Evolutionary conservation across 73 alveolate genomes (phyloP).

Genomic region (Durusdinium trenchii): DNA sequence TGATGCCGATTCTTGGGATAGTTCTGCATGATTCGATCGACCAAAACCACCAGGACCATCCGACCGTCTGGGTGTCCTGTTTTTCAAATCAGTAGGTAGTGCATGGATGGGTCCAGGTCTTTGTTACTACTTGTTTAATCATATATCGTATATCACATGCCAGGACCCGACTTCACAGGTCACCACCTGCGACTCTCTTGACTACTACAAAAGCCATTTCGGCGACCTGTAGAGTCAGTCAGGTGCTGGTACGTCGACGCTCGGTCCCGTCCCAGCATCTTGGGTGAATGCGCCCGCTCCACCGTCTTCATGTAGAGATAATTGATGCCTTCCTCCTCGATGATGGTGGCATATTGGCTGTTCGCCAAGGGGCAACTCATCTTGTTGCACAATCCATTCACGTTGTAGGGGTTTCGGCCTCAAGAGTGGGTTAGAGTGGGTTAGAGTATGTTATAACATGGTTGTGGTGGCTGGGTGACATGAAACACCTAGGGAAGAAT

Average conservation of each 20-base stretch:
- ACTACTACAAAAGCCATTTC: no score
- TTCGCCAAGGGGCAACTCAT: slow-evolving; percentile 99
- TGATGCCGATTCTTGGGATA: no score
- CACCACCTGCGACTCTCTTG: no score
- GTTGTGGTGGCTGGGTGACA: background rate
- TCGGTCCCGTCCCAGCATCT: slow-evolving; percentile 56
- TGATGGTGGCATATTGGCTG: slow-evolving; percentile 96
- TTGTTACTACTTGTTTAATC: no score
- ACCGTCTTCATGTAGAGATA: slow-evolving; percentile 96
- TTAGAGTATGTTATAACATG: background rate
- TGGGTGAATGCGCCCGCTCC: slow-evolving; percentile 93
- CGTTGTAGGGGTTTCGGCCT: slow-evolving; percentile 99
- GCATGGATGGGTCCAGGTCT: no score
- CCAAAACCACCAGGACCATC: no score
- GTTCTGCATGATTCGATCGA: no score
- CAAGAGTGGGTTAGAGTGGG: slow-evolving; percentile 96
- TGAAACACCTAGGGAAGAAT: background rate
- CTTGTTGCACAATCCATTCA: slow-evolving; percentile 99
- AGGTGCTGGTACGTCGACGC: background rate
- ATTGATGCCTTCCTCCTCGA: slow-evolving; percentile 88
- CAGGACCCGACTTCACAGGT: no score
- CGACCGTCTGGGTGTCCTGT: no score
- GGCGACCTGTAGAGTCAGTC: background rate
- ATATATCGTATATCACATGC: no score
- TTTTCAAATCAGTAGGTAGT: no score